phyloP scores from a whole-genome alignment of 2,329 filamentous ascomycete genomes.

The Diaporthe destruens region DNA sequence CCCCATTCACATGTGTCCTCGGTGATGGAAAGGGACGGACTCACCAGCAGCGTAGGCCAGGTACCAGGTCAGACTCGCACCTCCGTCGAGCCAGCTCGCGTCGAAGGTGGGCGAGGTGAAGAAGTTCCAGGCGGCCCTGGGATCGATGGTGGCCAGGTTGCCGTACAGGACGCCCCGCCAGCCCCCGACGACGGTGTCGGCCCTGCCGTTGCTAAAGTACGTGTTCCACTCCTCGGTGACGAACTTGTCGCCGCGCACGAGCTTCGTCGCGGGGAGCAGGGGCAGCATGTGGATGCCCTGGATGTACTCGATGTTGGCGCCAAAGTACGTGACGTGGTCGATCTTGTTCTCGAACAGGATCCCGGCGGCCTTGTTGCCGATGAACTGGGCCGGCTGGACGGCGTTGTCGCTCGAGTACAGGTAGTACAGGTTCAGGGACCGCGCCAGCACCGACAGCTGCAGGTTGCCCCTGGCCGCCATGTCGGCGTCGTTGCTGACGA shows the following conservation, averaged over 20 bases:
- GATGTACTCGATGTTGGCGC: slow-evolving; percentile 77
- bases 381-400: slow-evolving; percentile 80
- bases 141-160: slow-evolving; percentile 84
- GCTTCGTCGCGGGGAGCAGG: slow-evolving; percentile 72
- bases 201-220: slow-evolving; percentile 78
- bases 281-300: slow-evolving; percentile 74
- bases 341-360: slow-evolving; percentile 95
- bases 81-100: slow-evolving; percentile 80
- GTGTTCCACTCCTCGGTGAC: slow-evolving; percentile 85
- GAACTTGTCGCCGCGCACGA: slow-evolving; percentile 76
- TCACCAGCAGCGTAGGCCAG: slow-evolving; percentile 81
- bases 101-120: slow-evolving; percentile 78
- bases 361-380: slow-evolving; percentile 79
- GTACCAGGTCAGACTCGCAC: slow-evolving; percentile 88
- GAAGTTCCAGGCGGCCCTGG: slow-evolving; percentile 77
- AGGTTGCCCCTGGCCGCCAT: slow-evolving; percentile 88
- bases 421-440: slow-evolving; percentile 84
- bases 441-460: slow-evolving; percentile 82
- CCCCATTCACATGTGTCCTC: too few relatives aligned
- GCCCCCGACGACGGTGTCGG: slow-evolving; percentile 75
- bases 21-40: slow-evolving; percentile 46
- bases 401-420: slow-evolving; percentile 79
- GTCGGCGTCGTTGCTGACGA: slow-evolving; percentile 77
- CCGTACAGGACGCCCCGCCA: slow-evolving; percentile 90
- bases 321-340: slow-evolving; percentile 93